Base-by-base conservation (phyloP, 208 protist species). In the Wallacemonas sp. region DNA sequence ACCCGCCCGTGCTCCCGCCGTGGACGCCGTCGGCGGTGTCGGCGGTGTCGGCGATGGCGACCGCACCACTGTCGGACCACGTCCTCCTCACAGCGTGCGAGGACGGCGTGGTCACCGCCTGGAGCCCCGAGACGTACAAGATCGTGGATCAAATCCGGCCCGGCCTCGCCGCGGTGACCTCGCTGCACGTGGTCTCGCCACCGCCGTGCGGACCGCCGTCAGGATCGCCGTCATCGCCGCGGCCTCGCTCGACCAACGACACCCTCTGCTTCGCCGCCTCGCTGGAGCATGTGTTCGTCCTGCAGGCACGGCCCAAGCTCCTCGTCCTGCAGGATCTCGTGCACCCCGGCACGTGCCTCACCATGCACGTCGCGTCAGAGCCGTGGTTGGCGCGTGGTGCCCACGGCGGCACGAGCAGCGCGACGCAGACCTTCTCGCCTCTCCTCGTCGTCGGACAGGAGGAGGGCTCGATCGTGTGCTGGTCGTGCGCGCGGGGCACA, bases 391-490 rank as follows among this genome's bases (percentile, higher is more conserved):
- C 5, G 5, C 44, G 9, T 9, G 9, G n/a, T 5, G 19, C 17
- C 44, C 44, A 23, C 9, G 19, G 9, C n/a, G 44, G 9, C 14
- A 24, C 30, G 8, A 24, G 4, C 52, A 17, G 5, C 52, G n/a
- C 17, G 17, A 30, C 32, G 8, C 29, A 58, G 30, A 24, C 2
- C 5, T 30, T 30, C 14, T 34, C 38, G 9, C 49, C 32, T 16
- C 29, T 33, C 8, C 58, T 86, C 16, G 55, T 79, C 8, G 67
- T 81, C 2, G 80, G 80, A 2, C 80, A 83, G 47, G 72, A 86
- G 43, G 73, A 80, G 24, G 80, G 80, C 32, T 65, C 68, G 17
- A 70, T 86, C 2, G 67, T 67, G 27, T 38, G 67, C 19, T 86
- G 80, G 77, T 54, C 76, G 46, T 60, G 54, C 30, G 0, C 17